Evolutionary conservation across 441 rosid genomes (phyloP).

Genomic region (Omphalea diandra): DNA sequence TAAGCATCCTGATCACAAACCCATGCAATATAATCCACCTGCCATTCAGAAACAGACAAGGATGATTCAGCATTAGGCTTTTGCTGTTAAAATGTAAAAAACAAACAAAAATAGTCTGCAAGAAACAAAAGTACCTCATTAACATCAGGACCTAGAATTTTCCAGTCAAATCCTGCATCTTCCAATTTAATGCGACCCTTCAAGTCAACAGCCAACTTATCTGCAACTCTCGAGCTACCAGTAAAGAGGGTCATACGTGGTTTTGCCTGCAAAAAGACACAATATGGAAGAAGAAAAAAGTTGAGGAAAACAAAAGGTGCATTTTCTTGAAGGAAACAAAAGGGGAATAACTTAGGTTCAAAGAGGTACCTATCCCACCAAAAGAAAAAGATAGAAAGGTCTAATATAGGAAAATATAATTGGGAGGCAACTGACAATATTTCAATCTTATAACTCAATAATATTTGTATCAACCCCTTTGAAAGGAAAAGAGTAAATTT

Average conservation of each 20-base stretch:
- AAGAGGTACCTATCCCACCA: not conserved
- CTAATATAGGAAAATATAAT: not conserved
- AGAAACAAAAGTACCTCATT: slow-evolving; percentile 56
- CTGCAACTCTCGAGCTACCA: slow-evolving; percentile 96
- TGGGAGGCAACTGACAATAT: not conserved
- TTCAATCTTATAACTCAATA: not conserved
- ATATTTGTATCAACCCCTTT: not conserved
- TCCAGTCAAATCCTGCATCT: slow-evolving; percentile 99
- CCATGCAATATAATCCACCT: slow-evolving; percentile 98
- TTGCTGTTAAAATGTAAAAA: not conserved
- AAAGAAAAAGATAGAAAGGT: not conserved
- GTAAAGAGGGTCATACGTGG: slow-evolving; percentile 98
- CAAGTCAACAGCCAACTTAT: slow-evolving; percentile 87
- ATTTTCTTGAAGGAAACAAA: not conserved
- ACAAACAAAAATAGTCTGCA: not conserved
- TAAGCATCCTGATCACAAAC: slow-evolving; percentile 98
- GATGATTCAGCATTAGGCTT: slow-evolving; percentile 16
- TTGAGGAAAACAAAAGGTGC: no score
- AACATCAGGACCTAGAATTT: slow-evolving; percentile 96
- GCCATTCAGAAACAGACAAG: slow-evolving; percentile 29
- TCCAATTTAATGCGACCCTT: slow-evolving; percentile 88
- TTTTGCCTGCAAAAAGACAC: no score
- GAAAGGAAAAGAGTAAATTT: not conserved
- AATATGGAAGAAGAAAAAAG: no score
- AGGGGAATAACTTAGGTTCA: not conserved